Evolutionary conservation across 345 rosid species (phyloP), one percentile per base, ranked within the genome.

Genomic region (Adansonia digitata): DNA sequence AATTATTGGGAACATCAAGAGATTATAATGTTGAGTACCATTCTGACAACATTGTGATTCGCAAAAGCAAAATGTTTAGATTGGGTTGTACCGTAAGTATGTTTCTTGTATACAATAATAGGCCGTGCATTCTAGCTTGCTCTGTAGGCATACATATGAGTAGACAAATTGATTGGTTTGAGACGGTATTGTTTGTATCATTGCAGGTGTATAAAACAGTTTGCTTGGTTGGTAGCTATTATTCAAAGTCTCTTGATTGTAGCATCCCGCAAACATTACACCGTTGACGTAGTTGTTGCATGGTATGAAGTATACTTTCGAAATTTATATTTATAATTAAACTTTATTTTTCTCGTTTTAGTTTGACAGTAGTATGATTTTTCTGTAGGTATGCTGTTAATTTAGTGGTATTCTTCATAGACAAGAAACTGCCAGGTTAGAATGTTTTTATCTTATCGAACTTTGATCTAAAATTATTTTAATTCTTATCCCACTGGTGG

Each of bases 231-330:
- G 76, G 72, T 73, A 79, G 99, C 97, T 52, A 77, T 88, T 20
- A 76, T 88, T 80, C 99, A 90, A 85, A 96, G 99, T 86, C 81
- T 93, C 66, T 78, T 96, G 85, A 96, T 96, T 49, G 68, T 96
- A 72, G 97, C 99, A 26, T 96, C 99, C 26, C 91, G 98, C 82
- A 96, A 96, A 84, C 99, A 96, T 89, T 96, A 96, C 88, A 88
- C 92, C 0, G 98, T 93, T 10, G 99, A 96, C 29, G 88, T 96
- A 0, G 95, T 93, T 62, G 99, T 96, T 78, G 99, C 99, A 18
- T 93, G 99, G 99, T 95, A 84, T 60, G 83, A 9, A 15, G 24
- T 70, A 22, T 37, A 46, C 43, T 35, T 69, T 67, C 14, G 39
- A 13, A 57, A 6, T 63, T 12, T 22, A n/a, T 22, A 26, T 18